Evolutionary conservation across 805 yeast genomes (phyloP).

Genomic region (Metschnikowia proteae): DNA sequence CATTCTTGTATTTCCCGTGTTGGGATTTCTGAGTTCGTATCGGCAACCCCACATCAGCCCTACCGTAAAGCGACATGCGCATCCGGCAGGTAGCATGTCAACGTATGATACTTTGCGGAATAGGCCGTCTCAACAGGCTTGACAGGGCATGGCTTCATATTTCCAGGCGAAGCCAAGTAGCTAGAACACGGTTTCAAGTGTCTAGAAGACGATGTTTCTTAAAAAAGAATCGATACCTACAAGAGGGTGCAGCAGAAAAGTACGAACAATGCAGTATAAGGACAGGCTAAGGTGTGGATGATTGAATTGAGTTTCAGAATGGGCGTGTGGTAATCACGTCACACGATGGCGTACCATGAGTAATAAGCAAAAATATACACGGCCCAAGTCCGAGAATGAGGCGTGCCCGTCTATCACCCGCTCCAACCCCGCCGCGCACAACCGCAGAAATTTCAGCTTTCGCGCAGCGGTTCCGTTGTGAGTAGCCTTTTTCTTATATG

Average conservation of each 20-base stretch:
- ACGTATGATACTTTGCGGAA: slow-evolving; percentile 1
- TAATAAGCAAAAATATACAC: no score
- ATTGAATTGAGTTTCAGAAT: no score
- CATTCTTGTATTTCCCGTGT: neutral
- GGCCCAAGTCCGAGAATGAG: neutral
- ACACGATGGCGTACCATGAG: no score
- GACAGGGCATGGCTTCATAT: neutral
- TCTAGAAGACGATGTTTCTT: no score
- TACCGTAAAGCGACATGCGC: neutral
- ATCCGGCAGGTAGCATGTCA: neutral
- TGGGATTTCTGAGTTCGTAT: no score
- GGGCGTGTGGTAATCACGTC: no score
- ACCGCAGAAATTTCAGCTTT: neutral
- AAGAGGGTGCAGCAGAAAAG: no score
- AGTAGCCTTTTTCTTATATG: neutral
- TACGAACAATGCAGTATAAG: no score
- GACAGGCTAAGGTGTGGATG: no score
- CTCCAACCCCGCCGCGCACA: neutral
- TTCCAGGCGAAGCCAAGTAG: no score
- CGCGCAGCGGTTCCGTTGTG: neutral
- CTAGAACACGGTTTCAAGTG: neutral
- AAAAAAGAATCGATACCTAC: no score
- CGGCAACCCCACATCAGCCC: neutral
- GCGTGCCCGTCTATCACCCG: neutral
- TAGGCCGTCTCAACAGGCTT: neutral